Conservation (phyloP, 306 rosid species). For the Coriaria nepalensis region DNA sequence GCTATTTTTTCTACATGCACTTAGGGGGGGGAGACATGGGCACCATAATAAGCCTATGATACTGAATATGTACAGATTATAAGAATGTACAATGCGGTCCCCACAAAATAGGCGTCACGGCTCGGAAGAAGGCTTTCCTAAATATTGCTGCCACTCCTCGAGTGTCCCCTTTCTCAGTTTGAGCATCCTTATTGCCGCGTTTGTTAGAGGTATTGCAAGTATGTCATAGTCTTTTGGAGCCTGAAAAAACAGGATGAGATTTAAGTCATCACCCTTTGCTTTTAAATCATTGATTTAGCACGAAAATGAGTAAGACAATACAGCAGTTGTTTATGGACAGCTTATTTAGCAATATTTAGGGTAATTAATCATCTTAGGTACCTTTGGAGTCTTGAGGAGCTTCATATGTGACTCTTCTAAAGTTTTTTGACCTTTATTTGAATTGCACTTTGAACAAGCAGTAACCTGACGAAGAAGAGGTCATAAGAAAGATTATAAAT, state of each 20-base stretch:
- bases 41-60: no score
- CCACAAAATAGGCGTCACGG: conserved; percentile 9
- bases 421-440: conserved; percentile 69
- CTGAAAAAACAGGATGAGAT: conserved; percentile 28
- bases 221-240: conserved; percentile 83
- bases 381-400: conserved; percentile 71
- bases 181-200: conserved; percentile 67
- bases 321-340: neutral
- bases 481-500: neutral
- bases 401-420: conserved; percentile 81
- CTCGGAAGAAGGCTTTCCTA: conserved; percentile 30
- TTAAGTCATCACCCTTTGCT: neutral
- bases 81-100: no score
- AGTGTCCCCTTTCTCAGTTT: conserved; percentile 66
- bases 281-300: neutral
- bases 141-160: conserved; percentile 91
- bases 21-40: no score
- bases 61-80: no score
- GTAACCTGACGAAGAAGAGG: conserved; percentile 45
- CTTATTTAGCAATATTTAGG: neutral
- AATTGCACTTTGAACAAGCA: conserved; percentile 84
- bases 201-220: conserved; percentile 84
- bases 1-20: no score
- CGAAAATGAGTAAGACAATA: neutral
- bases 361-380: conserved; percentile 8